Conservation (phyloP, 225 moss, liverwort and hornwort genomes). For the Thuidium tamariscinum region DNA sequence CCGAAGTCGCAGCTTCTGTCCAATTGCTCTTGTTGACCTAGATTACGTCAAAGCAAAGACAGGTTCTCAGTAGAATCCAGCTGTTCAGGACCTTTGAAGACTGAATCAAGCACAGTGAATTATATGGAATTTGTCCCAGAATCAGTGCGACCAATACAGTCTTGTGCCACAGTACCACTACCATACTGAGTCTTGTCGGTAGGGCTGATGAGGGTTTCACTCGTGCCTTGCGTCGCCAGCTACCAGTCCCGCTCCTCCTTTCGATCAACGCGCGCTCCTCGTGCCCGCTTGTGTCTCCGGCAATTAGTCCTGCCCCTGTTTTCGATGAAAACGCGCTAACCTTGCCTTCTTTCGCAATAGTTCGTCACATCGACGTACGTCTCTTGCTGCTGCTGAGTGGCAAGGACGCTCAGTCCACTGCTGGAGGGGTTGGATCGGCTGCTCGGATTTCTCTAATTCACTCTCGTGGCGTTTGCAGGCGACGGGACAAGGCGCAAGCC, state of each 20-base stretch:
- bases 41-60: too few relatives aligned
- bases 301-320: not conserved
- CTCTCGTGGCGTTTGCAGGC: not conserved
- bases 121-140: not conserved
- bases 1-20: too few relatives aligned
- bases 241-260: not conserved
- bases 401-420: not conserved
- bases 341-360: not conserved
- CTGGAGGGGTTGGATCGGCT: not conserved
- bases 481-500: not conserved
- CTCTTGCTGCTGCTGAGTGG: not conserved
- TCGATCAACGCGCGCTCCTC: not conserved
- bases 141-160: not conserved
- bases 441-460: not conserved
- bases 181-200: not conserved
- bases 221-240: not conserved
- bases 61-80: not conserved
- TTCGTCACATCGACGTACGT: too few relatives aligned
- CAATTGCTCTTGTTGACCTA: not conserved
- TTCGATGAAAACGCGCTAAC: not conserved
- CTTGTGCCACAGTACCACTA: not conserved
- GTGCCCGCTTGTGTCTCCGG: not conserved
- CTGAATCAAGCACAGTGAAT: not conserved
- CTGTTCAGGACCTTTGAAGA: not conserved
- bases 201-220: too few relatives aligned